phyloP scores from a whole-genome alignment of 2,329 filamentous ascomycete genomes.

The Scedosporium boydii region DNA sequence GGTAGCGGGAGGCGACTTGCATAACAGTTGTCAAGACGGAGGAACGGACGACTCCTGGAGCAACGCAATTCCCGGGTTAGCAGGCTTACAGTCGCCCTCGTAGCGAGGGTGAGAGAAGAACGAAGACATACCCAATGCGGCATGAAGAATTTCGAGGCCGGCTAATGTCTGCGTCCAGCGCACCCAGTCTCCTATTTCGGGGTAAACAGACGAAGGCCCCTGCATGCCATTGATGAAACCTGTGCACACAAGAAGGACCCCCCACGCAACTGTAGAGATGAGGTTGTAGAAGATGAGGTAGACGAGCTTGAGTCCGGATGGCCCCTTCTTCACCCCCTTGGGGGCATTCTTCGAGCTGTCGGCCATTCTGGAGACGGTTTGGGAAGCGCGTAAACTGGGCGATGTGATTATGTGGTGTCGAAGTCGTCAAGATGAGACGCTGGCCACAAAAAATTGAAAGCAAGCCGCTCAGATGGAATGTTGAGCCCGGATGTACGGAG shows the following conservation, averaged over 20 bases:
- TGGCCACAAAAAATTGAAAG: no score
- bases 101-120: not conserved
- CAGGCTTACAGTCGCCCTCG: not conserved
- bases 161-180: slow-evolving; percentile 80
- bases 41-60: slow-evolving; percentile 69
- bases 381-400: slow-evolving; percentile 12
- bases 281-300: slow-evolving; percentile 87
- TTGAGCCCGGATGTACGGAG: no score
- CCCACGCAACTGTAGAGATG: slow-evolving; percentile 68
- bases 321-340: not conserved
- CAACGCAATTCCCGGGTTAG: slow-evolving; percentile 7
- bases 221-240: slow-evolving; percentile 40
- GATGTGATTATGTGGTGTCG: no score
- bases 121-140: slow-evolving; percentile 53
- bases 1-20: slow-evolving; percentile 80
- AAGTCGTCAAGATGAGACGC: no score
- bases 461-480: no score
- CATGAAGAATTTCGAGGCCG: slow-evolving; percentile 74
- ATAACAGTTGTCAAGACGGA: slow-evolving; percentile 77
- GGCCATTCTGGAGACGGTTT: slow-evolving; percentile 11
- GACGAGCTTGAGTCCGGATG: not conserved
- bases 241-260: slow-evolving; percentile 62
- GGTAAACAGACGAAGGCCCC: slow-evolving; percentile 51
- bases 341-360: slow-evolving; percentile 6
- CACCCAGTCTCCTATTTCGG: slow-evolving; percentile 55